A percentile compares a stretch with the other conserved stretches of the same genome.
phyloP scores from a whole-genome alignment of 805 yeast species.

The Isabelozyma gotoi region DNA sequence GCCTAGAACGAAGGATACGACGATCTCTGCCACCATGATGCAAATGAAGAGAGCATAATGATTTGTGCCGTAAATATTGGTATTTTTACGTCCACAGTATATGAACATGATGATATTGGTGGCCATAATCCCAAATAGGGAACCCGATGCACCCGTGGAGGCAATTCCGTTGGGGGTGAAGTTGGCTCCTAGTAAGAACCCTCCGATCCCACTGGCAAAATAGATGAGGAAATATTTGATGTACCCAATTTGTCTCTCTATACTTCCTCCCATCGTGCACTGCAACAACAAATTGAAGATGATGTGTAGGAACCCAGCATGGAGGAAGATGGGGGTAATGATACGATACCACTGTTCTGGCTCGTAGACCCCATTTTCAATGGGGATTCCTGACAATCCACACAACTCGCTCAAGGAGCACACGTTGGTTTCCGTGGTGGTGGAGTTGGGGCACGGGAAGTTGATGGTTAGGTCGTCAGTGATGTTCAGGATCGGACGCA shows the following conservation, averaged over 20 bases:
- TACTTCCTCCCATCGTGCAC: conserved; percentile 56
- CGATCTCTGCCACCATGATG: conserved; percentile 54
- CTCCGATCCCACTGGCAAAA: conserved; percentile 60
- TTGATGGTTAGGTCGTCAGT: conserved; percentile 45
- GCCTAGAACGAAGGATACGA: conserved; percentile 61
- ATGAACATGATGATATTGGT: conserved; percentile 56
- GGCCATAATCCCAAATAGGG: conserved; percentile 68
- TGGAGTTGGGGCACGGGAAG: conserved; percentile 73
- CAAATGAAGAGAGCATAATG: conserved; percentile 46
- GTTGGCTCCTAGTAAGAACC: conserved; percentile 68
- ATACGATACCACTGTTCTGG: conserved; percentile 73
- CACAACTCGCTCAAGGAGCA: conserved; percentile 60
- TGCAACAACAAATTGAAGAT: conserved; percentile 62
- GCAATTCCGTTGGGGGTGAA: conserved; percentile 67
- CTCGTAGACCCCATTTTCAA: conserved; percentile 26
- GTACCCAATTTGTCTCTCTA: conserved; percentile 58
- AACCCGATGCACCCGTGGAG: conserved; percentile 70
- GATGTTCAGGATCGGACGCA: conserved; percentile 51
- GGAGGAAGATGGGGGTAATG: conserved; percentile 67
- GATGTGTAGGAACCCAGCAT: conserved; percentile 73
- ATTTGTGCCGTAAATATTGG: conserved; percentile 44
- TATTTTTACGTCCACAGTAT: conserved; percentile 49
- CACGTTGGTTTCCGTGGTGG: conserved; percentile 51
- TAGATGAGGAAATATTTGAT: conserved; percentile 55
- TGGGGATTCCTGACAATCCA: conserved; percentile 52